Percentiles rank a stretch among this genome's conserved stretches.
phyloP scores from a whole-genome alignment of 768 basidiomycete species.

The Phlebiopsis flavidoalba region DNA sequence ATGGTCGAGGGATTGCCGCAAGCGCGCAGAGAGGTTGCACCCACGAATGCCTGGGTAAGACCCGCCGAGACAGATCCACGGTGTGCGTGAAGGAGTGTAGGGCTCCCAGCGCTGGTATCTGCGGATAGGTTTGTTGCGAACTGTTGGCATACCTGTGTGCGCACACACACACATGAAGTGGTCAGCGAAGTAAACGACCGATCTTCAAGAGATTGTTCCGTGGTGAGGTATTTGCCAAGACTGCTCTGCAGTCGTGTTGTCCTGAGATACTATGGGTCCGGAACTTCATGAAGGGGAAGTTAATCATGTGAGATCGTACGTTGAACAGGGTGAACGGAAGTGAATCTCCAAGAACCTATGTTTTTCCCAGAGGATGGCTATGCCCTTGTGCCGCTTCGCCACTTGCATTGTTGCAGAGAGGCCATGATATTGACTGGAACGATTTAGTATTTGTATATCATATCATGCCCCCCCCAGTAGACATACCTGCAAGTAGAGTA shows the following conservation, averaged over 20 bases:
- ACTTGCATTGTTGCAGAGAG: constrained; percentile 43
- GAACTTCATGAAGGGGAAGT: neutral
- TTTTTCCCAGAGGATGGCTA: constrained; percentile 46
- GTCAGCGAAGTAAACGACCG: constrained; percentile 45
- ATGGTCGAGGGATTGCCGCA: constrained; percentile 42
- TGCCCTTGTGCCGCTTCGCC: constrained; percentile 40
- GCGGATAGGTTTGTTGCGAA: neutral
- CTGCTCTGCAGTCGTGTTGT: constrained; percentile 40
- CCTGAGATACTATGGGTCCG: constrained; percentile 19
- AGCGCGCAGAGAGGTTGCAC: constrained; percentile 36
- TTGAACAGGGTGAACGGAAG: constrained; percentile 42
- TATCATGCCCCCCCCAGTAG: neutral
- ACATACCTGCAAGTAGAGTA: constrained; percentile 42
- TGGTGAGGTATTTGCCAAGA: constrained; percentile 44
- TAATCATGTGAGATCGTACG: constrained; percentile 20
- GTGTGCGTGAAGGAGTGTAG: constrained; percentile 38
- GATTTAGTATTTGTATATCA: neutral
- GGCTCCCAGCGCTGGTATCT: constrained; percentile 10
- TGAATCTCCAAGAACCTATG: constrained; percentile 44
- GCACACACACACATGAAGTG: too few species aligned
- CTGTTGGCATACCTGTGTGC: too few species aligned
- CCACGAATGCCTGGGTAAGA: constrained; percentile 46
- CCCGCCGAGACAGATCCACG: constrained; percentile 46
- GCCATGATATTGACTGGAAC: constrained; percentile 39
- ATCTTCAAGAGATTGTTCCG: constrained; percentile 46